phyloP scores from a whole-genome alignment of 768 basidiomycete genomes.

The Leccinum subgranulosum region DNA sequence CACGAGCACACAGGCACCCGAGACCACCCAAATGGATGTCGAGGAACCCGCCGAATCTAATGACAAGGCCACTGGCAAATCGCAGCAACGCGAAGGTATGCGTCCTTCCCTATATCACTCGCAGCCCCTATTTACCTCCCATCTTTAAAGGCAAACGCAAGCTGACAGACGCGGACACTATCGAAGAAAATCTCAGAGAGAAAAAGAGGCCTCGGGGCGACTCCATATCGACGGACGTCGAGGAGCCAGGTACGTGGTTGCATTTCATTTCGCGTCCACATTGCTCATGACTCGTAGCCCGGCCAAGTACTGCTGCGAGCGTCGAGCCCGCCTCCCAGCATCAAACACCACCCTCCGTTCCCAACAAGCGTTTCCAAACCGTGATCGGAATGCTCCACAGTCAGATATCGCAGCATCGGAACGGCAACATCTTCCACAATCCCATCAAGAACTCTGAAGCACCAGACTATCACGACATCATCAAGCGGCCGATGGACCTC shows the following conservation, averaged over 20 bases:
- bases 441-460: constrained; percentile 88
- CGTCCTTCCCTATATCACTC: background rate
- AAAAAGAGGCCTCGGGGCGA: constrained; percentile 29
- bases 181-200: constrained; percentile 24
- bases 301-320: constrained; percentile 15
- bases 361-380: constrained; percentile 73
- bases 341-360: constrained; percentile 23
- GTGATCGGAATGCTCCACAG: constrained; percentile 80
- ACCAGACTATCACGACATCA: constrained; percentile 87
- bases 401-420: constrained; percentile 80
- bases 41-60: constrained; percentile 14
- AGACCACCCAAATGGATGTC: constrained; percentile 5
- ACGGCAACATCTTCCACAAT: constrained; percentile 87
- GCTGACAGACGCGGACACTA: constrained; percentile 18
- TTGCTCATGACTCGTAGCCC: constrained; percentile 14
- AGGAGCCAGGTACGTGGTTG: constrained; percentile 42
- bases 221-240: constrained; percentile 20
- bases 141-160: constrained; percentile 28
- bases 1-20: background rate
- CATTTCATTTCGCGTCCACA: background rate
- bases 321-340: constrained; percentile 15
- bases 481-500: constrained; percentile 93
- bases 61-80: background rate
- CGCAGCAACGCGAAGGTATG: constrained; percentile 24
- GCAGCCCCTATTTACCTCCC: background rate